Percentiles rank a stretch among this genome's conserved stretches.
These are phyloP conservation scores for Phytophthora europaea DNA, from an alignment of 352 stramenopile genomes.

Conservation along the genomic window DNA sequence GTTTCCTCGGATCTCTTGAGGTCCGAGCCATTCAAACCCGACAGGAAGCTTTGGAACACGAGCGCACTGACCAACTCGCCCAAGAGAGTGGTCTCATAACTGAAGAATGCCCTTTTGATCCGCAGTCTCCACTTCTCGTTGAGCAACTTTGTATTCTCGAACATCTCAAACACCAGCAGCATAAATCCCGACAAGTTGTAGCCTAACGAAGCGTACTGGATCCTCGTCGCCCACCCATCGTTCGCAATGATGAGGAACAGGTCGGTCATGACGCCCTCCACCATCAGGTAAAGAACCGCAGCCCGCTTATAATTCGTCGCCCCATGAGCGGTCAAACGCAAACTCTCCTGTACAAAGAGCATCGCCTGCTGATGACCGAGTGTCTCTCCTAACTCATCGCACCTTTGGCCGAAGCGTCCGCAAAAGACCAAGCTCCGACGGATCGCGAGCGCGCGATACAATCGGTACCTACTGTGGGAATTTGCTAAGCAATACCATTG, in stretches of 20 bases:
- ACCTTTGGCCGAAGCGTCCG: neutral
- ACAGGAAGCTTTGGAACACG: constrained; percentile 18
- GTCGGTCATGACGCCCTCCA: constrained; percentile 26
- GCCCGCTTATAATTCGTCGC: constrained; percentile 13
- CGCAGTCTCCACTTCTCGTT: constrained; percentile 14
- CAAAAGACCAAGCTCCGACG: neutral
- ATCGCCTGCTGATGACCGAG: neutral
- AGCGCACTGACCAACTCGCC: constrained; percentile 12
- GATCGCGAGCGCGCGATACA: constrained; percentile 3
- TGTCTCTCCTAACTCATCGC: neutral
- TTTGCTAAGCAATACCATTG: no score
- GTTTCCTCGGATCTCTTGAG: constrained; percentile 10
- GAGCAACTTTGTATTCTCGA: constrained; percentile 7
- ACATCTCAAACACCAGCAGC: constrained; percentile 17
- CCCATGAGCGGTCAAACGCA: constrained; percentile 18
- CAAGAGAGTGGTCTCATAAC: constrained; percentile 17
- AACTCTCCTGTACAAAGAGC: constrained; percentile 9
- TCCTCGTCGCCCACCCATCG: constrained; percentile 1
- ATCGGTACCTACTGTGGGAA: no score
- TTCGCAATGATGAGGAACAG: constrained; percentile 23
- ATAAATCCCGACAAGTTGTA: constrained; percentile 23
- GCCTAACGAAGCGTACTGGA: constrained; percentile 23
- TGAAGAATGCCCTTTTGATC: constrained; percentile 17
- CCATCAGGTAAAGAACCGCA: constrained; percentile 10
- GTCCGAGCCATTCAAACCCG: constrained; percentile 15